phyloP scores from a whole-genome alignment of 2,329 filamentous ascomycete genomes.

The Didymellaceae sp. region DNA sequence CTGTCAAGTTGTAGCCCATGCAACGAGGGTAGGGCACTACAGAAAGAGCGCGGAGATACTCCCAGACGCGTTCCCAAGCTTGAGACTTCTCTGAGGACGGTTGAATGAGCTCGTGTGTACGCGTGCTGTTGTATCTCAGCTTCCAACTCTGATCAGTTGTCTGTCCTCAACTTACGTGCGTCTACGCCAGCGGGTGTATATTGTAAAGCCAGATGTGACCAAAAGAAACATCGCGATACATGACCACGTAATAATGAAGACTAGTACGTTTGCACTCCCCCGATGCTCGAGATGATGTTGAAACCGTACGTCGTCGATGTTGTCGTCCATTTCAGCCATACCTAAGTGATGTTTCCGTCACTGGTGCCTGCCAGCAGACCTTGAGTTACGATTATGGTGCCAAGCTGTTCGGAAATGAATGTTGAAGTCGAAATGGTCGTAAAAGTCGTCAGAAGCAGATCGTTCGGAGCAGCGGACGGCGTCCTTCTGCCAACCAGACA shows the following conservation, averaged over 20 bases:
- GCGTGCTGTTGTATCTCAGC: conserved; percentile 11
- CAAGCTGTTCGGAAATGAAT: not conserved
- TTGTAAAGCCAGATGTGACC: not conserved
- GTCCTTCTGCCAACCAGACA: not conserved
- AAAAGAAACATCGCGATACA: conserved; percentile 17
- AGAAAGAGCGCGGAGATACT: conserved; percentile 15
- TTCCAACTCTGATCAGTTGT: not conserved
- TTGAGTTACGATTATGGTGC: not conserved
- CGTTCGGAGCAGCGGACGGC: not conserved
- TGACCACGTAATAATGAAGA: conserved; percentile 28
- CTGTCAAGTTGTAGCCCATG: not conserved
- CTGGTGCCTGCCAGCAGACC: conserved; percentile 12
- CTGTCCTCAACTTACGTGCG: conserved; percentile 14
- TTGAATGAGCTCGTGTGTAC: conserved; percentile 1
- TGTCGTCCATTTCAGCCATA: conserved; percentile 2
- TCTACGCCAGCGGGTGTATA: conserved; percentile 15
- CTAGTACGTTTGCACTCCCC: conserved; percentile 21
- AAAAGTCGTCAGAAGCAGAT: not conserved
- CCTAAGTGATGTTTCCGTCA: not conserved
- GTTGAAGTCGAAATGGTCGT: not conserved
- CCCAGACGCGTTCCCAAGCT: conserved; percentile 2
- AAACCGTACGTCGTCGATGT: conserved; percentile 33
- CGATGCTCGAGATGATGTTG: conserved; percentile 35
- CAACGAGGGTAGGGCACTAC: conserved; percentile 10
- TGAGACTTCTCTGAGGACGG: too few relatives aligned